These are phyloP conservation scores for Cicer chorassanicum DNA, from an alignment of 306 rosid genomes.

Conservation along the genomic window DNA sequence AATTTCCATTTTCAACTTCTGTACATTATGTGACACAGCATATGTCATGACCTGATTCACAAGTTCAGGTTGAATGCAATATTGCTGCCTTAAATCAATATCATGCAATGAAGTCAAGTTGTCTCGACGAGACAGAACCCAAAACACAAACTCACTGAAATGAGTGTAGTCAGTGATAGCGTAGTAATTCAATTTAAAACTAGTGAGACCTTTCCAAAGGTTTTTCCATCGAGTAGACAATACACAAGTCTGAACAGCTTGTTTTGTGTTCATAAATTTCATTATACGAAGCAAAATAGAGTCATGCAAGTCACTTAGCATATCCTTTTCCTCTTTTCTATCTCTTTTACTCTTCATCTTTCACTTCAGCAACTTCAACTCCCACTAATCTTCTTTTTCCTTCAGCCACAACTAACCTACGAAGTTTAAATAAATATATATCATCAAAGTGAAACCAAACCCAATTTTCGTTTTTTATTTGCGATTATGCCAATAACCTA, in stretches of 20 bases:
- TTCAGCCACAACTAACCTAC: neutral
- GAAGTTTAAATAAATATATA: conserved; percentile 1
- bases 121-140: conserved; percentile 10
- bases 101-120: neutral
- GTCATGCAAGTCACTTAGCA: conserved; percentile 43
- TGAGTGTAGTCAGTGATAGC: neutral
- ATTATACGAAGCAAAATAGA: conserved; percentile 36
- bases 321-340: conserved; percentile 28
- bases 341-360: neutral
- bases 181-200: conserved; percentile 14
- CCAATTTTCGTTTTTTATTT: too few relatives aligned
- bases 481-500: too few relatives aligned
- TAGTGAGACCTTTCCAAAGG: conserved; percentile 21
- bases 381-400: neutral
- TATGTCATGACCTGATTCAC: neutral
- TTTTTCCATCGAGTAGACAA: conserved; percentile 38
- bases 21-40: conserved; percentile 32
- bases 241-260: conserved; percentile 40
- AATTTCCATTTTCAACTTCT: conserved; percentile 1
- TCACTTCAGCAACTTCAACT: neutral
- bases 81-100: conserved; percentile 18
- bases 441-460: too few relatives aligned
- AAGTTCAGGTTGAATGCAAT: conserved; percentile 16
- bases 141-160: conserved; percentile 18
- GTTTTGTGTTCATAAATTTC: conserved; percentile 38